These are phyloP conservation scores for Odontarrhena argentea DNA, from an alignment of 345 rosid genomes.

Conservation along the genomic window DNA sequence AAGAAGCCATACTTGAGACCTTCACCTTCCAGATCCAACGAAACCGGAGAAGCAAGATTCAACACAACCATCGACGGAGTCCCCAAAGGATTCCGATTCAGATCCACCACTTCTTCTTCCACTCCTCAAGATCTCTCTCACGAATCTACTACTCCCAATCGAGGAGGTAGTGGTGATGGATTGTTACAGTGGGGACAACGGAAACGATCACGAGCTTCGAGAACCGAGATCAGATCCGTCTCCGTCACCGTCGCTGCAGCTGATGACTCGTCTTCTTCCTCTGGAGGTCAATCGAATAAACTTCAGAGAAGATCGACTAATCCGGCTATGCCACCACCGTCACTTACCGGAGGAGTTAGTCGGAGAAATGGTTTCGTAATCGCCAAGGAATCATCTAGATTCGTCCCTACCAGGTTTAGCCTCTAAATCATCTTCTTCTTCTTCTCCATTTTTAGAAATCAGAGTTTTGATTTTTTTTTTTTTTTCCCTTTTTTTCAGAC, in stretches of 20 bases:
- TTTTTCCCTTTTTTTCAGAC: constrained; percentile 19
- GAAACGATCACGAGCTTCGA: constrained; percentile 59
- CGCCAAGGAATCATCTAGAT: constrained; percentile 44
- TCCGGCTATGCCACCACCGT: constrained; percentile 34
- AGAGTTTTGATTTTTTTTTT: not conserved
- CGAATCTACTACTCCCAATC: not conserved
- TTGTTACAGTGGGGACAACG: constrained; percentile 65
- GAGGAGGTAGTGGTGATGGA: constrained; percentile 49
- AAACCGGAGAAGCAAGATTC: constrained; percentile 18
- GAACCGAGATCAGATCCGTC: constrained; percentile 51
- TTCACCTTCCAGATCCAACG: constrained; percentile 38
- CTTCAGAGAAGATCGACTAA: constrained; percentile 24
- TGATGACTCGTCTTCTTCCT: constrained; percentile 40
- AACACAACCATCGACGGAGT: constrained; percentile 29
- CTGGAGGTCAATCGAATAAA: constrained; percentile 28
- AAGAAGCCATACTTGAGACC: constrained; percentile 47
- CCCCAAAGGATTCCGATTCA: constrained; percentile 39
- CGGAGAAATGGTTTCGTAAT: constrained; percentile 40
- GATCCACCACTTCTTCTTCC: constrained; percentile 30
- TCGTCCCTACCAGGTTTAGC: constrained; percentile 46
- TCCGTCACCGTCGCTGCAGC: constrained; percentile 37
- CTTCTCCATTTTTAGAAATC: not conserved
- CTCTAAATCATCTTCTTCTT: not conserved
- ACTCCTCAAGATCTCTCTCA: constrained; percentile 23
- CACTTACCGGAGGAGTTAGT: not conserved